These are phyloP conservation scores for Apiospora phragmitis DNA, from an alignment of 2,329 filamentous ascomycete species.

Conservation along the genomic window DNA sequence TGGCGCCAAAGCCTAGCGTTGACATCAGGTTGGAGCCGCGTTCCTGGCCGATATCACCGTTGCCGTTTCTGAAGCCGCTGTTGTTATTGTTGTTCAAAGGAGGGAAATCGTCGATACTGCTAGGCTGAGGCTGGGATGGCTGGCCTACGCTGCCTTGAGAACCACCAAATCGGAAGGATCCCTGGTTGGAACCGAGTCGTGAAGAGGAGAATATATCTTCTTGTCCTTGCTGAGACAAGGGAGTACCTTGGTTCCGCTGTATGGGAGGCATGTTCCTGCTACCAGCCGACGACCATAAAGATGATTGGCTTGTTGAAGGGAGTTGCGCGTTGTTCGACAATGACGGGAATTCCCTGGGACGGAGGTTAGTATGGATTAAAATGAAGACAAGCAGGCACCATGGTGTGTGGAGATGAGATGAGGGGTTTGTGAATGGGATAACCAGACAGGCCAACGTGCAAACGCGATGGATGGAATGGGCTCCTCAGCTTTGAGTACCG, in stretches of 20 bases:
- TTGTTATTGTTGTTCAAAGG: constrained; percentile 53
- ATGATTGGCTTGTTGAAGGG: constrained; percentile 47
- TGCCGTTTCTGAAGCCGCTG: constrained; percentile 44
- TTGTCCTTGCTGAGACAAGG: constrained; percentile 52
- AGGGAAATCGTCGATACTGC: constrained; percentile 60
- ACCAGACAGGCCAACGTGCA: background rate
- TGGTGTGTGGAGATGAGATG: background rate
- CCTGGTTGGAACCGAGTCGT: constrained; percentile 42
- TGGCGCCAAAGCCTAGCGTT: constrained; percentile 53
- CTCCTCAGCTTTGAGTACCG: constrained; percentile 8
- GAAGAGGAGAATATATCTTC: constrained; percentile 46
- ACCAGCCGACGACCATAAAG: constrained; percentile 55
- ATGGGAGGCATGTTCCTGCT: constrained; percentile 49
- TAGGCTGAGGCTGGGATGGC: constrained; percentile 47
- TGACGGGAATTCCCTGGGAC: constrained; percentile 62
- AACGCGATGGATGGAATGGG: background rate
- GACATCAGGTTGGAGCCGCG: constrained; percentile 53
- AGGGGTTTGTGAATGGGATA: background rate
- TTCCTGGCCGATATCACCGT: constrained; percentile 60
- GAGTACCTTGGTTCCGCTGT: constrained; percentile 53
- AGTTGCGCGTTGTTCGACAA: constrained; percentile 62
- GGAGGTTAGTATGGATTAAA: background rate
- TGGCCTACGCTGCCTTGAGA: constrained; percentile 41
- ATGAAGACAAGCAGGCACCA: background rate
- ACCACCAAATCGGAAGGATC: constrained; percentile 55